These are phyloP conservation scores for Schizosaccharomyces japonicus DNA, from an alignment of 805 yeast genomes.

Conservation along the genomic window DNA sequence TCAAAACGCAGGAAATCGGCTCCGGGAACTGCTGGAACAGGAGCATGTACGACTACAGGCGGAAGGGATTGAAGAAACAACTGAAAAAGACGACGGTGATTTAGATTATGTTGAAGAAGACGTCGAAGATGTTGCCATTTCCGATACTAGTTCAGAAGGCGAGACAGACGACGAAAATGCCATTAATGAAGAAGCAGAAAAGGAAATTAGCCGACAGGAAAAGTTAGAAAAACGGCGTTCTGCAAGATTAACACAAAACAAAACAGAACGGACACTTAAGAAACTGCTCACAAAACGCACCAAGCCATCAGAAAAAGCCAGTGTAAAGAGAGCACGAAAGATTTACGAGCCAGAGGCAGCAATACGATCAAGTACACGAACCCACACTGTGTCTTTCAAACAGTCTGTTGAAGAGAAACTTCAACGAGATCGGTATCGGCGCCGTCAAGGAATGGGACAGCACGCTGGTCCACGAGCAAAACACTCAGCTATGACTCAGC, in stretches of 20 bases:
- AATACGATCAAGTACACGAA: neutral
- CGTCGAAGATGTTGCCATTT: neutral
- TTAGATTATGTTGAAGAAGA: neutral
- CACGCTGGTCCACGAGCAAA: neutral
- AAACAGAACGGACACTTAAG: neutral
- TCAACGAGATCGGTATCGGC: neutral
- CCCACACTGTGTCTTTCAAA: neutral
- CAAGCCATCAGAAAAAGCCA: neutral
- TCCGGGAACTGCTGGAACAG: constrained; percentile 1
- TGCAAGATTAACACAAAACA: neutral
- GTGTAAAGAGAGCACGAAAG: neutral
- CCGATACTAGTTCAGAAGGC: neutral
- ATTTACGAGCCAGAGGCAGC: neutral
- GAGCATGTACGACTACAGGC: neutral
- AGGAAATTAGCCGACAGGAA: neutral
- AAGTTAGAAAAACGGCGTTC: neutral
- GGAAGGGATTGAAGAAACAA: neutral
- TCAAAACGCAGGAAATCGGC: neutral
- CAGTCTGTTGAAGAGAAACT: neutral
- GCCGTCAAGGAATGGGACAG: neutral
- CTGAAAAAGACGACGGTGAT: constrained; percentile 1
- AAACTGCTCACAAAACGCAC: neutral
- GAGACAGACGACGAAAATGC: neutral
- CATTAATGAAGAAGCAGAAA: neutral
- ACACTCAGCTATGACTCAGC: neutral